Conservation (phyloP, 495 filamentous ascomycete species). For the Aspergillus leporis region DNA sequence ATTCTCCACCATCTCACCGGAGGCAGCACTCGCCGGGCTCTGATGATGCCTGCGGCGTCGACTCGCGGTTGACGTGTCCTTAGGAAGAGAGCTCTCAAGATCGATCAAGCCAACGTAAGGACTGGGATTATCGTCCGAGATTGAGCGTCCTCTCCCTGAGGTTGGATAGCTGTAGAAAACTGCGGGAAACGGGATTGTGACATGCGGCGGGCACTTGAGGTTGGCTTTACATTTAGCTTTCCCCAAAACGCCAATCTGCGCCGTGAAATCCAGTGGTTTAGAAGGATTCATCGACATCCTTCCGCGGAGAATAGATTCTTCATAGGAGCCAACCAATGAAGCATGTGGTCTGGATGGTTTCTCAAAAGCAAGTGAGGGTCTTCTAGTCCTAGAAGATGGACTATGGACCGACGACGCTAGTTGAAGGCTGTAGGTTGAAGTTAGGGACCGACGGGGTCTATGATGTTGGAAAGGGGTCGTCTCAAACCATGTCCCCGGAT, state of each 20-base stretch:
- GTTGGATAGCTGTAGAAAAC: slow-evolving; percentile 92
- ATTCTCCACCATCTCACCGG: slow-evolving; percentile 17
- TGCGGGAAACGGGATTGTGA: slow-evolving; percentile 90
- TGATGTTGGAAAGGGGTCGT: slow-evolving; percentile 65
- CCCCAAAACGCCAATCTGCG: slow-evolving; percentile 93
- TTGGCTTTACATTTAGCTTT: slow-evolving; percentile 86
- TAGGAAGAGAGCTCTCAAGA: slow-evolving; percentile 72
- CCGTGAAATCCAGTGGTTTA: slow-evolving; percentile 88
- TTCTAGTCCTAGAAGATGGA: slow-evolving; percentile 56
- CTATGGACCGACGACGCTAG: slow-evolving; percentile 61
- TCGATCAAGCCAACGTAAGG: slow-evolving; percentile 96
- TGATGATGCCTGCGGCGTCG: slow-evolving; percentile 45
- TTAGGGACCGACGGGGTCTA: slow-evolving; percentile 72
- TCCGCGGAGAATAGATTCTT: slow-evolving; percentile 92
- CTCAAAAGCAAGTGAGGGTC: slow-evolving; percentile 75
- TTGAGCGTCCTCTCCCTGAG: slow-evolving; percentile 59
- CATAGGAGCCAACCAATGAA: slow-evolving; percentile 96
- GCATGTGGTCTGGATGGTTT: slow-evolving; percentile 78
- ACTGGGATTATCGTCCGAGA: slow-evolving; percentile 80
- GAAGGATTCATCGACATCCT: slow-evolving; percentile 97
- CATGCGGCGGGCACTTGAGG: slow-evolving; percentile 85
- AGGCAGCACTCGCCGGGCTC: slow-evolving; percentile 41
- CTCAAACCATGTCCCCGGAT: slow-evolving; percentile 47
- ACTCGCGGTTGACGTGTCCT: slow-evolving; percentile 44
- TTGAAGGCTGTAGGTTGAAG: slow-evolving; percentile 58